phyloP scores from a whole-genome alignment of 2,329 filamentous ascomycete genomes.

The Calonectria honghensis region DNA sequence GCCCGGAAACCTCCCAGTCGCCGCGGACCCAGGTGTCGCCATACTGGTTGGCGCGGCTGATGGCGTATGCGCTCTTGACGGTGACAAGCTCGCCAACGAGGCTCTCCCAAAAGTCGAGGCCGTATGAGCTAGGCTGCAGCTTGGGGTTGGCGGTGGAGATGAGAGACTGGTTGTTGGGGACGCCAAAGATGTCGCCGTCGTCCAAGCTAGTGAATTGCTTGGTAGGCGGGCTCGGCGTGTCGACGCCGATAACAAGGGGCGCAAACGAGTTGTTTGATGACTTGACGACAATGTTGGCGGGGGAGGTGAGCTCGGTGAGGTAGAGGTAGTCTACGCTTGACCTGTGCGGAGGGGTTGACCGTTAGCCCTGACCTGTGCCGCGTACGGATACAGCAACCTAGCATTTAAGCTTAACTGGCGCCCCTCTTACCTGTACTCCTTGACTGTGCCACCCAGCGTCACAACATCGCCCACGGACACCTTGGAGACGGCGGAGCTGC shows the following conservation, averaged over 20 bases:
- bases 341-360: slow-evolving; percentile 57
- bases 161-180: slow-evolving; percentile 77
- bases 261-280: slow-evolving; percentile 73
- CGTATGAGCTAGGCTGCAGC: slow-evolving; percentile 77
- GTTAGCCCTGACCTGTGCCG: slow-evolving; percentile 8
- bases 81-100: slow-evolving; percentile 81
- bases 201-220: slow-evolving; percentile 78
- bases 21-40: slow-evolving; percentile 83
- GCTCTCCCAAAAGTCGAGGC: slow-evolving; percentile 85
- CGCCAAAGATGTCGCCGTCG: slow-evolving; percentile 77
- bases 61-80: slow-evolving; percentile 72
- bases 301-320: slow-evolving; percentile 77
- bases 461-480: slow-evolving; percentile 78
- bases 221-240: slow-evolving; percentile 75
- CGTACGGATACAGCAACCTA: neutral
- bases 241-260: slow-evolving; percentile 76
- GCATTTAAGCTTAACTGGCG: slow-evolving; percentile 19
- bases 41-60: slow-evolving; percentile 77
- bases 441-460: slow-evolving; percentile 75
- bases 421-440: slow-evolving; percentile 70
- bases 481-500: slow-evolving; percentile 68
- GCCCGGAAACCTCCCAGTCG: slow-evolving; percentile 77
- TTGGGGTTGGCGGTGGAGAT: slow-evolving; percentile 76
- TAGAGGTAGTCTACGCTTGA: slow-evolving; percentile 75
- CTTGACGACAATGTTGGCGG: slow-evolving; percentile 71